These are phyloP conservation scores for Lentinus tigrinus DNA, from an alignment of 768 basidiomycete species.

Conservation along the genomic window DNA sequence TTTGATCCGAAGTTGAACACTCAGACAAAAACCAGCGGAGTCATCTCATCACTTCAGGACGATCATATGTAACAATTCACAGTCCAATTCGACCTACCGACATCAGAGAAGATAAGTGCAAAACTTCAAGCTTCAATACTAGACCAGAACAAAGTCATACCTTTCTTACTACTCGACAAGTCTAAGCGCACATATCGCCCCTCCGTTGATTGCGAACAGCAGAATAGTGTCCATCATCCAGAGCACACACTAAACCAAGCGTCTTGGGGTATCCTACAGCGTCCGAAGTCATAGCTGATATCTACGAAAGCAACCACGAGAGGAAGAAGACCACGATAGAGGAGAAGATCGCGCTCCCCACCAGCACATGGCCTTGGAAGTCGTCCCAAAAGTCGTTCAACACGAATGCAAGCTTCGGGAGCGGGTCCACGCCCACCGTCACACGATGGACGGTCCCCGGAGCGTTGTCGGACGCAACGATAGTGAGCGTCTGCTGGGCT, in stretches of 20 bases:
- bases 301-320: not conserved
- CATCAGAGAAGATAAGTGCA: too few relatives aligned
- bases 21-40: too few relatives aligned
- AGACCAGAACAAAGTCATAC: too few relatives aligned
- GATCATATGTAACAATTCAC: too few relatives aligned
- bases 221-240: too few relatives aligned
- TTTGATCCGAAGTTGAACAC: too few relatives aligned
- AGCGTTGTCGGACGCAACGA: conserved; percentile 44
- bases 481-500: conserved; percentile 69
- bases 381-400: conserved; percentile 72
- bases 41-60: too few relatives aligned
- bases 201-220: too few relatives aligned
- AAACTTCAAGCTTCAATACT: too few relatives aligned
- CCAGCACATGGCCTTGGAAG: conserved; percentile 29
- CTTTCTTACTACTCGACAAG: too few relatives aligned
- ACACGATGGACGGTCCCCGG: conserved; percentile 51
- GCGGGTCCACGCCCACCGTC: conserved; percentile 54
- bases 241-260: not conserved
- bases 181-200: too few relatives aligned
- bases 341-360: conserved; percentile 5
- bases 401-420: conserved; percentile 47
- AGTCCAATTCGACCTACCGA: too few relatives aligned
- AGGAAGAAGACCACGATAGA: conserved; percentile 10
- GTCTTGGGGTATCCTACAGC: not conserved
- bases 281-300: not conserved